These are phyloP conservation scores for Secale cereale DNA, from an alignment of 176 grass and related monocot species.

Conservation along the genomic window DNA sequence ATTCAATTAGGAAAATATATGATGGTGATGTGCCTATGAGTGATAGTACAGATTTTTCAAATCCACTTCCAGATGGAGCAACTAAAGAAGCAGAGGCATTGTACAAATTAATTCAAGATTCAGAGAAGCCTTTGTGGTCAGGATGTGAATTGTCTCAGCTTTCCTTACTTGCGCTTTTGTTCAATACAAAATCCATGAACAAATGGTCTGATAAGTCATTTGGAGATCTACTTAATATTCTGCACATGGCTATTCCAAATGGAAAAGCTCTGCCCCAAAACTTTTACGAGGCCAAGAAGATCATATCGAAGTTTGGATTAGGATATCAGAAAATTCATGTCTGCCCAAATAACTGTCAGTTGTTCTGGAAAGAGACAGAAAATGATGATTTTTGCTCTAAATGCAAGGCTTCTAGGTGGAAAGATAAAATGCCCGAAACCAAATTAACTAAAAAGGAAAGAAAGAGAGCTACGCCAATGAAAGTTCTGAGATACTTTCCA, in stretches of 20 bases:
- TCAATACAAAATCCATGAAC: slow-evolving; percentile 11
- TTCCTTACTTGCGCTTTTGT: slow-evolving; percentile 7
- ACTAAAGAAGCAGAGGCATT: neutral
- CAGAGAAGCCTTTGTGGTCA: neutral
- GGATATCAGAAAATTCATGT: no score
- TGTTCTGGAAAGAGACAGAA: neutral
- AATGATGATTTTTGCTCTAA: slow-evolving; percentile 14
- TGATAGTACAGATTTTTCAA: neutral
- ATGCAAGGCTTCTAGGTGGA: neutral
- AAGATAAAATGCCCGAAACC: no score
- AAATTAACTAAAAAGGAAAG: no score
- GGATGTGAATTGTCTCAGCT: neutral
- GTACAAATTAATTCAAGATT: neutral
- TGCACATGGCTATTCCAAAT: no score
- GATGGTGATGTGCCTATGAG: neutral
- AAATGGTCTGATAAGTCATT: slow-evolving; percentile 25
- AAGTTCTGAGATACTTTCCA: slow-evolving; percentile 6
- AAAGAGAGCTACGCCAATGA: neutral
- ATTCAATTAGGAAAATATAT: neutral
- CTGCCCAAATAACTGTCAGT: neutral
- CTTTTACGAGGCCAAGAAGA: no score
- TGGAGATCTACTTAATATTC: neutral
- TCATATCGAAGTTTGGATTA: no score
- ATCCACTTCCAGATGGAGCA: neutral
- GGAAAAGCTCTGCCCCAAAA: no score